phyloP scores from a whole-genome alignment of 1,284 basidiomycete genomes.

The Malassezia caprae region DNA sequence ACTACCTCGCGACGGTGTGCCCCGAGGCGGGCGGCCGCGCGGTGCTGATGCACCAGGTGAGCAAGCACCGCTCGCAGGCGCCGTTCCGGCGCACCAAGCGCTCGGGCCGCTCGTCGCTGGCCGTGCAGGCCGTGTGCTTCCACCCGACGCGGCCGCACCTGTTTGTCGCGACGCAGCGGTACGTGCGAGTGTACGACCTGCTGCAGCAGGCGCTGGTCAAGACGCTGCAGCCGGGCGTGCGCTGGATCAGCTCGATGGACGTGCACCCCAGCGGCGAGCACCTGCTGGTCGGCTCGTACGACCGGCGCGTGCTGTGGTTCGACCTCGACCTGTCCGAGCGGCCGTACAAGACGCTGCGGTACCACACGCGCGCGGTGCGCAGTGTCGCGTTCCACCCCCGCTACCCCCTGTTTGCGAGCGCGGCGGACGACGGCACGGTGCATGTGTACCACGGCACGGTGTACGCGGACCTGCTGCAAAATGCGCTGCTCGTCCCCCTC shows the following conservation, averaged over 20 bases:
- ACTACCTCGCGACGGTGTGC: slow-evolving; percentile 81
- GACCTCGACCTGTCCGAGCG: slow-evolving; percentile 89
- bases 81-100: slow-evolving; percentile 75
- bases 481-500: slow-evolving; percentile 89
- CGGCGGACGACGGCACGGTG: slow-evolving; percentile 90
- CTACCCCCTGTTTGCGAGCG: slow-evolving; percentile 88
- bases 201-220: slow-evolving; percentile 84
- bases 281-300: slow-evolving; percentile 90
- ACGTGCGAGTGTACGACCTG: slow-evolving; percentile 89
- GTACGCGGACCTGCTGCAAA: slow-evolving; percentile 72
- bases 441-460: slow-evolving; percentile 94
- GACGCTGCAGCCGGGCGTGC: slow-evolving; percentile 81
- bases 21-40: slow-evolving; percentile 53
- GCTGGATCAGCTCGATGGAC: slow-evolving; percentile 94
- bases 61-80: slow-evolving; percentile 85
- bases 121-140: slow-evolving; percentile 81
- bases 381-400: slow-evolving; percentile 69
- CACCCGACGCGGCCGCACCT: slow-evolving; percentile 89
- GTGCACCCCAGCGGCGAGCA: slow-evolving; percentile 78
- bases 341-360: slow-evolving; percentile 93
- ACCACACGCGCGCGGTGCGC: slow-evolving; percentile 84
- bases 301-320: slow-evolving; percentile 96
- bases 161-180: slow-evolving; percentile 97
- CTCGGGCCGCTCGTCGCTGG: slow-evolving; percentile 56
- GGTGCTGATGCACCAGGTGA: slow-evolving; percentile 89